Evolutionary conservation across 768 basidiomycete species (phyloP).

Genomic region (Termitomyces sp.): DNA sequence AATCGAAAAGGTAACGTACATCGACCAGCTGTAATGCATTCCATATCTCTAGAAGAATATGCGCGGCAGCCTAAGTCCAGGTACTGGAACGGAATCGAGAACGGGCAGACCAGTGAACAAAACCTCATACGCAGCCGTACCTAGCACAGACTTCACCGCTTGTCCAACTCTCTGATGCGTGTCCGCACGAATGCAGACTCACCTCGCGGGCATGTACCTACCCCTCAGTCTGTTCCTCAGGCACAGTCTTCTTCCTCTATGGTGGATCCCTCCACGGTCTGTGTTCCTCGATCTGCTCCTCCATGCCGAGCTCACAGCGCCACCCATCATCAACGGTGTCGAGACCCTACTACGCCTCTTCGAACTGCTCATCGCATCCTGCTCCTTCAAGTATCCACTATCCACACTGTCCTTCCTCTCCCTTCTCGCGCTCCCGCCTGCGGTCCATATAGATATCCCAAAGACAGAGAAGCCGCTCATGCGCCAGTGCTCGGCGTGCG

Average conservation of each 20-base stretch:
- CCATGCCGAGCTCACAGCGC: too few species aligned
- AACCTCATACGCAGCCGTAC: constrained; percentile 16
- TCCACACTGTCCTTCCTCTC: not conserved
- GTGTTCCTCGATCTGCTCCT: too few species aligned
- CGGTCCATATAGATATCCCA: not conserved
- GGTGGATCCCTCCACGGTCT: too few species aligned
- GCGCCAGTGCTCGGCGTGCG: too few species aligned
- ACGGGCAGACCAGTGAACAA: constrained; percentile 37
- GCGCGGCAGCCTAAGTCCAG: constrained; percentile 50
- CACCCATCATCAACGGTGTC: too few species aligned
- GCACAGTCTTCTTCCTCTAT: too few species aligned
- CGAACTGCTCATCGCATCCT: not conserved
- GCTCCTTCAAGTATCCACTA: not conserved
- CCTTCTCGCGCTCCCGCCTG: not conserved
- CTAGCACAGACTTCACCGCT: too few species aligned
- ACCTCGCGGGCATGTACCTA: constrained; percentile 25
- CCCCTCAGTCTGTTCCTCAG: too few species aligned
- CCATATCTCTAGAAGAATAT: constrained; percentile 56
- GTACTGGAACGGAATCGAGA: constrained; percentile 48
- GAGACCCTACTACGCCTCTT: not conserved
- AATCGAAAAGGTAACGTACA: constrained; percentile 31
- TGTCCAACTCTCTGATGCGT: too few species aligned
- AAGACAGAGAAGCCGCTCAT: not conserved
- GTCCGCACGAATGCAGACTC: not conserved
- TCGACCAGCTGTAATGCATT: constrained; percentile 55